Base-by-base conservation (phyloP, 73 alveolate genomes). In the Paramecium biaurelia region DNA sequence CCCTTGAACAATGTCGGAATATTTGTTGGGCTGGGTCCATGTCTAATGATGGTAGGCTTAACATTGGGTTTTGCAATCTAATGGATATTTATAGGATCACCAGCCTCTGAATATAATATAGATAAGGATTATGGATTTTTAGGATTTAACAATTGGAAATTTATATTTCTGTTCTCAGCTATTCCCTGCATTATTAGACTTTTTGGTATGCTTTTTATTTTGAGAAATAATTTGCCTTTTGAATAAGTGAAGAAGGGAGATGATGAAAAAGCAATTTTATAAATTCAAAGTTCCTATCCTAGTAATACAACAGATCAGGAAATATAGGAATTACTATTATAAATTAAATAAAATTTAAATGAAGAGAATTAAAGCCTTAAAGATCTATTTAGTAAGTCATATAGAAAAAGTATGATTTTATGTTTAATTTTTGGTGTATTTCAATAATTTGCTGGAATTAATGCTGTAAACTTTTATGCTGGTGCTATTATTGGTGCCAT, bases 401-500 rank as follows among this genome's bases (percentile, higher is more conserved):
- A 79, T 79, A 41, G 26, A 43, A 79, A 79, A 47, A 79, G 70
- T 2, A 30, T 79, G 45, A 11, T 79, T 3, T 12, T 79, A 9
- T 79, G 90, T 45, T 3, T 79, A 20, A 24, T 26, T 9, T 42
- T 79, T 9, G 45, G 90, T 2, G 30, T 79, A 5, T 18, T 38
- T 5, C 12, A 79, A 43, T 79, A 79, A 47, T 79, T 41, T 23
- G 90, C 90, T 20, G 90, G 90, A 41, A 79, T 79, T 79, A 79
- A 79, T 79, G 90, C 76, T 24, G 90, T 79, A 2, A 79, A 79
- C 47, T 79, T 79, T 47, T 79, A 79, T 79, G 70, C 90, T 12
- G 90, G 70, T 18, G 34, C n/a, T 5, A 24, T 79, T 9, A 10
- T 79, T 11, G 90, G 49, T 18, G 23, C 45, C 5, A 79, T 79